These are phyloP conservation scores for Ricinus communis DNA, from an alignment of 345 rosid species.

Conservation along the genomic window DNA sequence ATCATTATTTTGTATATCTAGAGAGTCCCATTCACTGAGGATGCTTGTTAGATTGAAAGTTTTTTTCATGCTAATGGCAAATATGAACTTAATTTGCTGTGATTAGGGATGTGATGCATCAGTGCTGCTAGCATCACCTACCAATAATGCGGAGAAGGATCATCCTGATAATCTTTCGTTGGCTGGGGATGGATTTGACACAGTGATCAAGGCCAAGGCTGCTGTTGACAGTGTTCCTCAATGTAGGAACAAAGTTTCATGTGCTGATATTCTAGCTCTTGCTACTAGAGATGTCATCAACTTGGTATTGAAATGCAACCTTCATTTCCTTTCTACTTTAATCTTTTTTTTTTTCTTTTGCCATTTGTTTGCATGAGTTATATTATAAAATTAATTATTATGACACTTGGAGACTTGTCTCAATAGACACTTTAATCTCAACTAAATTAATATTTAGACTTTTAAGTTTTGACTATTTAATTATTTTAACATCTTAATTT, in stretches of 20 bases:
- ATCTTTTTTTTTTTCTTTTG: too few species aligned
- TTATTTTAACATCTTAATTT: too few species aligned
- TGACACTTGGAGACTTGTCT: too few species aligned
- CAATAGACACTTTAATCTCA: too few species aligned
- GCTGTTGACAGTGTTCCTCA: constrained; percentile 64
- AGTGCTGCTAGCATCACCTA: constrained; percentile 34
- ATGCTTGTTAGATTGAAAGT: too few species aligned
- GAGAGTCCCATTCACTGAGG: too few species aligned
- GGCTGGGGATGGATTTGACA: constrained; percentile 84
- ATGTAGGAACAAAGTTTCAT: constrained; percentile 91
- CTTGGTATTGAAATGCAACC: constrained; percentile 34
- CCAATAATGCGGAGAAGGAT: constrained; percentile 51
- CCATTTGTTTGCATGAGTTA: too few species aligned
- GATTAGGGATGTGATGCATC: constrained; percentile 73
- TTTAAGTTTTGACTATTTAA: too few species aligned
- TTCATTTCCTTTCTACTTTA: too few species aligned
- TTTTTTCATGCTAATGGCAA: too few species aligned
- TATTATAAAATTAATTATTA: too few species aligned
- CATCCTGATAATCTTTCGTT: constrained; percentile 56
- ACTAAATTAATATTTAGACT: too few species aligned
- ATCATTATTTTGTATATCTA: not conserved
- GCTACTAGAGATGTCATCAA: constrained; percentile 79
- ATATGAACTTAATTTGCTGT: not conserved
- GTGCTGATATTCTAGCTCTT: constrained; percentile 88
- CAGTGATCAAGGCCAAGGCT: constrained; percentile 77